Percentiles rank a stretch among this genome's conserved stretches.
Conservation (phyloP, 768 basidiomycete species). For the Tephrocybe sp. region DNA sequence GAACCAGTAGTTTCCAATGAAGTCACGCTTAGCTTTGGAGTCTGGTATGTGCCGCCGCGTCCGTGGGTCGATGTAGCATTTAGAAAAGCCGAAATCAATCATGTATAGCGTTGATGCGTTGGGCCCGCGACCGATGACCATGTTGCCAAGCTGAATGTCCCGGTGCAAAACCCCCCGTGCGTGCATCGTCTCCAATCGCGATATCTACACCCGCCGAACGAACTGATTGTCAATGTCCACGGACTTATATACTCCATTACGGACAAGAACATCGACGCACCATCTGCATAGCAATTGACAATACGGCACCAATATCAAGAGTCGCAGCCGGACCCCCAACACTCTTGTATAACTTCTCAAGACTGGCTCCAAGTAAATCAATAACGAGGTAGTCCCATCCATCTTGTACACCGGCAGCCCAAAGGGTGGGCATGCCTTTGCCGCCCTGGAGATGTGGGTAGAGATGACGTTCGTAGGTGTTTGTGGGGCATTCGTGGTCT, state of each 20-base stretch:
- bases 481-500: constrained; percentile 76
- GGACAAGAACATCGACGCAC: constrained; percentile 38
- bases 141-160: constrained; percentile 81
- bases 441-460: constrained; percentile 74
- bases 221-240: too few species aligned
- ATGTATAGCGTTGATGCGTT: constrained; percentile 67
- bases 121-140: constrained; percentile 60
- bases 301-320: constrained; percentile 73
- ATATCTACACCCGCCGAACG: constrained; percentile 45
- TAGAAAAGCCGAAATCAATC: constrained; percentile 88
- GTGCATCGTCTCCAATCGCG: constrained; percentile 77
- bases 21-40: constrained; percentile 65
- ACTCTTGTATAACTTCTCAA: constrained; percentile 61
- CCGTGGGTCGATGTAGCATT: constrained; percentile 66
- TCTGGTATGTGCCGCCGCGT: constrained; percentile 74
- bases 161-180: constrained; percentile 70
- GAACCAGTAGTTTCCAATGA: constrained; percentile 87
- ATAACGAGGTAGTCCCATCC: constrained; percentile 77
- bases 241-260: too few species aligned
- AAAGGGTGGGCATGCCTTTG: constrained; percentile 73
- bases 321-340: constrained; percentile 46
- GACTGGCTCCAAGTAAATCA: constrained; percentile 68
- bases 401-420: constrained; percentile 56
- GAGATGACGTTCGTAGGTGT: constrained; percentile 65
- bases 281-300: constrained; percentile 75